Conservation (phyloP, 345 rosid genomes). For the Aquilaria malaccensis region DNA sequence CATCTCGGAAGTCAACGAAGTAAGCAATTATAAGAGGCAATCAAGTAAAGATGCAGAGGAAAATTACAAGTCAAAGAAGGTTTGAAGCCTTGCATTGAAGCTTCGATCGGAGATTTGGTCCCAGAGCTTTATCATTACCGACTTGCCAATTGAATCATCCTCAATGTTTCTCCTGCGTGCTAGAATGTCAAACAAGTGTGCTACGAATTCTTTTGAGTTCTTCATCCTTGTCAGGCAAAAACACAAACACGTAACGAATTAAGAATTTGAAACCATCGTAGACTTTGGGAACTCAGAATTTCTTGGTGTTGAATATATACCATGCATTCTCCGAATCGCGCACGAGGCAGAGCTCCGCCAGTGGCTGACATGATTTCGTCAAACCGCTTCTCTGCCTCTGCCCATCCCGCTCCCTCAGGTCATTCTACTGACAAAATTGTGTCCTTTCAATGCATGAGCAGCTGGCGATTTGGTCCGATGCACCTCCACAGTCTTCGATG, state of each 20-base stretch:
- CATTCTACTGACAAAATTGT: constrained; percentile 65
- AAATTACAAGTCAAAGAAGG: constrained; percentile 67
- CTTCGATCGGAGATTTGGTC: constrained; percentile 69
- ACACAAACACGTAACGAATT: not conserved
- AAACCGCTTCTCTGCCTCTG: constrained; percentile 57
- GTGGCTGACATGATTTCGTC: constrained; percentile 46
- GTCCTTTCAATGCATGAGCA: constrained; percentile 54
- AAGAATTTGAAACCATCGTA: not conserved
- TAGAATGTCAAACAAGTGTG: constrained; percentile 58
- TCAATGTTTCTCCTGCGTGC: constrained; percentile 45
- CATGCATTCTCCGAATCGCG: constrained; percentile 66
- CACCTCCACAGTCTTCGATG: no score
- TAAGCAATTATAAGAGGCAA: not conserved
- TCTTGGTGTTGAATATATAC: constrained; percentile 10
- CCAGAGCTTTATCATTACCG: constrained; percentile 54
- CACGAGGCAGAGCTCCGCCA: constrained; percentile 35
- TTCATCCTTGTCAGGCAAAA: constrained; percentile 46
- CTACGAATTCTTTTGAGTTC: constrained; percentile 64
- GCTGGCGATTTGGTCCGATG: constrained; percentile 63
- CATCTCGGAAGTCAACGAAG: constrained; percentile 1
- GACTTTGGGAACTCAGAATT: not conserved
- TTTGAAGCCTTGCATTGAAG: constrained; percentile 67
- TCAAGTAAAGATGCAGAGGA: not conserved
- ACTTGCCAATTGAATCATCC: constrained; percentile 44
- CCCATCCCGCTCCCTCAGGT: constrained; percentile 70